Percentiles rank a stretch among this genome's conserved stretches.
phyloP scores from a whole-genome alignment of 305 asterid genomes.

The Vinca major region DNA sequence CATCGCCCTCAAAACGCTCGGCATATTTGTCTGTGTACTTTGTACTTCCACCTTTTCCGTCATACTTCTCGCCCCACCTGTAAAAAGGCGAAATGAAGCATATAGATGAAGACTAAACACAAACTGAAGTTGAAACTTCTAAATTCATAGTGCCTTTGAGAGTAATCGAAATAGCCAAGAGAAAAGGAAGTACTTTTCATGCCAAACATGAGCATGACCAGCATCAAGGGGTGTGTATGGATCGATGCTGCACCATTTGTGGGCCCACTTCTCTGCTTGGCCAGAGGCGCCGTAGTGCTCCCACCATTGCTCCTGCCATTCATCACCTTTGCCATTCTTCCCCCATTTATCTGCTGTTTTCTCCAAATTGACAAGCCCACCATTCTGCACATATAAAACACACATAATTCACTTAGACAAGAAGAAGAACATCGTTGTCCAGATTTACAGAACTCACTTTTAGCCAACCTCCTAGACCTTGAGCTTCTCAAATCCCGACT shows the following conservation, averaged over 20 bases:
- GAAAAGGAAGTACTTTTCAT: constrained; percentile 54
- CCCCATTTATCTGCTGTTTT: constrained; percentile 99
- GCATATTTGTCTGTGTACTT: constrained; percentile 98
- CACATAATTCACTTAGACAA: not conserved
- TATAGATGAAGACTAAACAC: not conserved
- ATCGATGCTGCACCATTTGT: constrained; percentile 92
- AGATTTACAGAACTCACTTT: not conserved
- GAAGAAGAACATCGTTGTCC: not conserved
- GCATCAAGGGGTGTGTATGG: constrained; percentile 65
- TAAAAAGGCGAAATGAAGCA: not conserved
- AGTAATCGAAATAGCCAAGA: not conserved
- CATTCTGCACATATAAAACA: constrained; percentile 31
- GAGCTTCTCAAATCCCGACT: not conserved
- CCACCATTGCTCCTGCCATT: constrained; percentile 98
- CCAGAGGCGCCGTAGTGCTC: constrained; percentile 81
- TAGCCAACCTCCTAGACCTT: not conserved
- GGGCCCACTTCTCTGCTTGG: constrained; percentile 81
- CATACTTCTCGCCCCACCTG: constrained; percentile 96
- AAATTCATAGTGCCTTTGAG: not conserved
- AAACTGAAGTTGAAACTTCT: not conserved
- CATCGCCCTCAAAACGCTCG: constrained; percentile 72
- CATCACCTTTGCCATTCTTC: constrained; percentile 66
- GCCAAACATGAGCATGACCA: constrained; percentile 98
- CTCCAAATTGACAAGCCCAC: constrained; percentile 63
- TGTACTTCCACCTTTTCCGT: constrained; percentile 78